These are phyloP conservation scores for Paragyromitra xinjiangensis DNA, from an alignment of 495 filamentous ascomycete genomes.

Conservation along the genomic window DNA sequence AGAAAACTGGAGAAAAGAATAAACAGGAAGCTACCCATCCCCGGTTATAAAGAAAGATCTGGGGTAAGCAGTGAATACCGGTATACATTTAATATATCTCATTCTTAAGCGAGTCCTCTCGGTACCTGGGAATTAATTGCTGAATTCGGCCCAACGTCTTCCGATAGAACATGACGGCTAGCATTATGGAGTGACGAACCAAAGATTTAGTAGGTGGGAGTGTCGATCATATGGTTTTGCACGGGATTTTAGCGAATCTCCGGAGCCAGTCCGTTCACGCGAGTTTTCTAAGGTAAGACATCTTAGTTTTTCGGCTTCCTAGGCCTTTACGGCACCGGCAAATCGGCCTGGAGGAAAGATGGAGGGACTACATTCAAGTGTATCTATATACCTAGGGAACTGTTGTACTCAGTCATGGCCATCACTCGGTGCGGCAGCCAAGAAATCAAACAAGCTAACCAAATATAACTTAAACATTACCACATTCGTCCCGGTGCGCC, in stretches of 20 bases:
- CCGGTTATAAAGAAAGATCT: conserved; percentile 17
- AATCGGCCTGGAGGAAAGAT: neutral
- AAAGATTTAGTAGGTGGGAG: neutral
- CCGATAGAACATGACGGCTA: conserved; percentile 14
- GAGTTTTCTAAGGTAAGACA: no score
- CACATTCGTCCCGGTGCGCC: neutral
- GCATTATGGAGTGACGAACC: neutral
- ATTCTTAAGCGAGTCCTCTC: conserved; percentile 8
- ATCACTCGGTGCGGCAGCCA: conserved; percentile 24
- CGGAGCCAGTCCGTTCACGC: neutral
- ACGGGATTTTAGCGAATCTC: neutral
- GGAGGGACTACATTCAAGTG: neutral
- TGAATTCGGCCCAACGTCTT: conserved; percentile 23
- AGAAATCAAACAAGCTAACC: neutral
- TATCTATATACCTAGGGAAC: neutral
- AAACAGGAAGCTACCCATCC: neutral
- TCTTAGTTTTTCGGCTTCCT: neutral
- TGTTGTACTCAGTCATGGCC: conserved; percentile 3
- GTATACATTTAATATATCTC: conserved; percentile 5
- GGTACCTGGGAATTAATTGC: conserved; percentile 16
- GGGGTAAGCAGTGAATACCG: conserved; percentile 21
- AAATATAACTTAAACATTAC: neutral
- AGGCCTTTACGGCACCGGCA: neutral
- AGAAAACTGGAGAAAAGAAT: neutral
- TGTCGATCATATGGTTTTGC: neutral